Percentiles rank a stretch among this genome's conserved stretches.
phyloP scores from a whole-genome alignment of 148 eudicot species.

The Gaultheria prostrata region DNA sequence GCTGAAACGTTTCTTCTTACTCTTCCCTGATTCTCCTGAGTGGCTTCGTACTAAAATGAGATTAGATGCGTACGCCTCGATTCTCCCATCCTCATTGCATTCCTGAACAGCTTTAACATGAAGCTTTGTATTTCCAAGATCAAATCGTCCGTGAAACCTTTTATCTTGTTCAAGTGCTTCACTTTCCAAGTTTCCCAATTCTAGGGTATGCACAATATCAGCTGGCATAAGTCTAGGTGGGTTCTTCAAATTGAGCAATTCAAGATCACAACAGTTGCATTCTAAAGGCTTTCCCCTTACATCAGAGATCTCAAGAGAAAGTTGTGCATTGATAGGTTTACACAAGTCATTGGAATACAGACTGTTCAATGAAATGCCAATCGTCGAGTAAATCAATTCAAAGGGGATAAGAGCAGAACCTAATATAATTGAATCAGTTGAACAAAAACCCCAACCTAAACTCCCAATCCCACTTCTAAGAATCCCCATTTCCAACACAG shows the following conservation, averaged over 20 bases:
- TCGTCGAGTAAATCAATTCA: slow-evolving; percentile 66
- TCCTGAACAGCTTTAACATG: slow-evolving; percentile 46
- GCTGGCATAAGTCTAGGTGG: slow-evolving; percentile 17
- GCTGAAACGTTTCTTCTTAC: slow-evolving; percentile 25
- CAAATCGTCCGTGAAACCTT: slow-evolving; percentile 27
- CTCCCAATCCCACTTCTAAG: slow-evolving; percentile 43
- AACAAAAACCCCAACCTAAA: slow-evolving; percentile 78
- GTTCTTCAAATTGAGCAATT: slow-evolving; percentile 44
- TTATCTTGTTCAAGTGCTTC: slow-evolving; percentile 23
- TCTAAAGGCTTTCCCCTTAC: slow-evolving; percentile 69
- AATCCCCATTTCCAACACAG: slow-evolving; percentile 17
- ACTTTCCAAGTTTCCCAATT: slow-evolving; percentile 24
- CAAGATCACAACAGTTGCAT: slow-evolving; percentile 77
- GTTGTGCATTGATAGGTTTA: slow-evolving; percentile 37
- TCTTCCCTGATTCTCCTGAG: slow-evolving; percentile 33
- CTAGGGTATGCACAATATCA: slow-evolving; percentile 23
- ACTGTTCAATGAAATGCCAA: slow-evolving; percentile 43
- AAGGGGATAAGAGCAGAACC: slow-evolving; percentile 78
- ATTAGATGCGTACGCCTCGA: slow-evolving; percentile 24
- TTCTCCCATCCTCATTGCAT: slow-evolving; percentile 20
- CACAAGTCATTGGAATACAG: slow-evolving; percentile 14
- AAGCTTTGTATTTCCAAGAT: slow-evolving; percentile 40
- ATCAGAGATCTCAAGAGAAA: slow-evolving; percentile 72
- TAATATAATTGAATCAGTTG: slow-evolving; percentile 52
- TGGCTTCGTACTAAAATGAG: slow-evolving; percentile 44